phyloP scores from a whole-genome alignment of 305 asterid genomes.

The Fraxinus sp. region DNA sequence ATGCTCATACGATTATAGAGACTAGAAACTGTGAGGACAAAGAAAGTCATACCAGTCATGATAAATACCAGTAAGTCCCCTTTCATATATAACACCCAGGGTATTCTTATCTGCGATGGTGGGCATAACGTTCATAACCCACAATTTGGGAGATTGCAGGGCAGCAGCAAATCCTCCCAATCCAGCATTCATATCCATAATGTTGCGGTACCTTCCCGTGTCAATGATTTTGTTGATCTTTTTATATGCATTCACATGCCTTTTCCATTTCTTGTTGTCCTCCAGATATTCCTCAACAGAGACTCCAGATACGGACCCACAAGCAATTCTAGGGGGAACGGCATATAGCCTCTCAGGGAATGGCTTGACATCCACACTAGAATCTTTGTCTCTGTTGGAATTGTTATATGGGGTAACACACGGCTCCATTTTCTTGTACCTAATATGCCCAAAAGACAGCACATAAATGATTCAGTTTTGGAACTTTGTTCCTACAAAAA shows the following conservation, averaged over 20 bases:
- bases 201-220: constrained; percentile 91
- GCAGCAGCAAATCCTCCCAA: constrained; percentile 92
- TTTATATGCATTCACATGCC: constrained; percentile 73
- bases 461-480: constrained; percentile 1
- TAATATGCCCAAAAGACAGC: constrained; percentile 24
- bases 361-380: constrained; percentile 49
- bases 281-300: constrained; percentile 58
- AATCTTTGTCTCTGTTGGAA: constrained; percentile 33
- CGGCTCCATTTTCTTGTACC: constrained; percentile 90
- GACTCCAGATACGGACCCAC: constrained; percentile 74
- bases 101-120: constrained; percentile 78
- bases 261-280: constrained; percentile 83
- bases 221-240: constrained; percentile 73
- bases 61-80: constrained; percentile 87
- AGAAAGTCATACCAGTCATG: constrained; percentile 68
- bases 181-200: constrained; percentile 98
- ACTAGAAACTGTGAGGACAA: neutral
- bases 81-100: constrained; percentile 74
- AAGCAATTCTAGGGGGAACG: constrained; percentile 79
- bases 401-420: constrained; percentile 62
- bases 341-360: constrained; percentile 85
- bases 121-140: constrained; percentile 96
- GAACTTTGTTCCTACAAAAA: neutral
- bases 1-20: neutral
- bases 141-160: constrained; percentile 67